Base-by-base conservation (phyloP, 1,284 basidiomycete species). In the Sporisorium exsertum region DNA sequence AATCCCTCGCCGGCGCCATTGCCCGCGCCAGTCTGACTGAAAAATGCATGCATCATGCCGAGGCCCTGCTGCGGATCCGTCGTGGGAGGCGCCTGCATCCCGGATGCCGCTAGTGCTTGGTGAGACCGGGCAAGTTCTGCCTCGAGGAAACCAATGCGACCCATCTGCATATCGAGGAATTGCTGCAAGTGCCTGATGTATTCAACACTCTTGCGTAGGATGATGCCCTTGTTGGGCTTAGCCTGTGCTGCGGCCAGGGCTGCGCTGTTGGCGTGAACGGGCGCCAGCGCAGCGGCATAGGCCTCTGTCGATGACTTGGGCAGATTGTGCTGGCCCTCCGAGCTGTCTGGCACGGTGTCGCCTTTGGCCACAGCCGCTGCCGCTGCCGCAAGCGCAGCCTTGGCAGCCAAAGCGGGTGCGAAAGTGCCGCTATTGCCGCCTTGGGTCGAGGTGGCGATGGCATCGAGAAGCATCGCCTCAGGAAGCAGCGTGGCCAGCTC, bases 401-500 rank as follows among this genome's bases (percentile, higher is more conserved):
- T 73, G 32, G 75, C 77, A 47, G 78, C 76, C 15, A 77, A 47
- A 29, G 76, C 76, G 22, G 74, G 72, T 3, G 74, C 77, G 46
- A 79, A 79, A 0, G 70, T 72, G 10, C 73, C 74, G 27, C 70
- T 78, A 62, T 81, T 79, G 40, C 81, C 79, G 18, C 81, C 79
- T n/a, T 77, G 60, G 35, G 74, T 79, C 18, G 78, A 82, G 10
- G 71, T 72, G 16, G 80, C 81, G 16, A 84, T 81, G 29, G 74
- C 82, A 57, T 81, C 84, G 32, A 83, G 73, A 24, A 87, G 74
- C 64, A 87, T 82, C 15, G 78, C 65, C 53, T 94, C 93, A 2
- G 94, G 94, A 67, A 96, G 92, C 58, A 96, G 88, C 26, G 92
- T 92, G 18, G 94, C 92, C 1, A 96, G 89, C 85, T 96, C 94